phyloP scores from a whole-genome alignment of 805 yeast species.

The baker's yeast (Saccharomyces cerevisiae) region DNA sequence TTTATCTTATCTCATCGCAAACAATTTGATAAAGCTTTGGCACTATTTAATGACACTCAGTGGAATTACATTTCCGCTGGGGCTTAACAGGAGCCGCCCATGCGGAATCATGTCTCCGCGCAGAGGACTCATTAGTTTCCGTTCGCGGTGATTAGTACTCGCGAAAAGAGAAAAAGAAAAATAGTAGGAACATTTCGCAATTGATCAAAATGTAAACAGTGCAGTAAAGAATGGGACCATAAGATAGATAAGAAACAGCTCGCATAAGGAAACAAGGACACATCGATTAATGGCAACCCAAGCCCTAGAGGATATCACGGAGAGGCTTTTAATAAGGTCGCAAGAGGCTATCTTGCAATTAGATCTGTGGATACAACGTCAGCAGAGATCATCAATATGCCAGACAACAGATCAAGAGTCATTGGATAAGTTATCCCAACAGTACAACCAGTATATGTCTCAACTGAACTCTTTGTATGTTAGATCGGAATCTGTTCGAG shows the following conservation, averaged over 20 bases:
- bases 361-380: conserved; percentile 24
- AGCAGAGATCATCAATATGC: conserved; percentile 8
- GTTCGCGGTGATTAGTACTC: background rate
- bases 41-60: background rate
- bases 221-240: background rate
- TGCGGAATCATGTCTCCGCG: background rate
- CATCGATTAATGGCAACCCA: conserved; percentile 3
- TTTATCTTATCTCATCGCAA: background rate
- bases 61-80: background rate
- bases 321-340: conserved; percentile 20
- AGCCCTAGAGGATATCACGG: conserved; percentile 19
- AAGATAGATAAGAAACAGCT: background rate
- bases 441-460: conserved; percentile 18
- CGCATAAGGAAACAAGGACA: background rate
- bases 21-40: background rate
- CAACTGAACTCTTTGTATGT: conserved; percentile 24
- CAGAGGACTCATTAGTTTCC: background rate
- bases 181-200: background rate
- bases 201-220: background rate
- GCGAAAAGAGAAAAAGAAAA: background rate
- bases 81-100: background rate
- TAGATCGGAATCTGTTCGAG: conserved; percentile 18
- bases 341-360: conserved; percentile 26
- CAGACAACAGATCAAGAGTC: conserved; percentile 1
- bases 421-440: conserved; percentile 6